Evolutionary conservation across 139 green algal genomes (phyloP), one percentile per base, ranked within the genome.

Genomic region (Desmodesmus armatus): DNA sequence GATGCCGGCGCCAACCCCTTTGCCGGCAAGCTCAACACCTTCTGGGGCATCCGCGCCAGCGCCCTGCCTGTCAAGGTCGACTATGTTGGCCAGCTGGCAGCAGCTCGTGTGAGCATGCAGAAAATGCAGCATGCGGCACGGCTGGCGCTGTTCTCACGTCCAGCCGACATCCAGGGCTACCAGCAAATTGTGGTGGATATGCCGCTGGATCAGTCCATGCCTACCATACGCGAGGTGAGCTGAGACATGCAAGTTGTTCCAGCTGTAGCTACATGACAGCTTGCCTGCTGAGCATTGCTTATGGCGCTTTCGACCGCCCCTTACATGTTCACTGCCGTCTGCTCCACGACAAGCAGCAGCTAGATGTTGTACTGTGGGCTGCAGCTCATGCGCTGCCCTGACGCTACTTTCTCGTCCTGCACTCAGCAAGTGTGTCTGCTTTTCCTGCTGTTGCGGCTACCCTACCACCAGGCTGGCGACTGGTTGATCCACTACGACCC

Each of bases 181-280:
- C 29, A 1, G 2, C 47, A 80, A n/a, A 44, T 80, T 5, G 73
- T 80, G 31, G 73, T 80, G 31, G 73, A 80, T 17, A 65, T 65
- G 47, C 73, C 73, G 1, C 47, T 80, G 25, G 17, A 66, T 31
- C n/a, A 31, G 19, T 11, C 39, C 44, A 43, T 67, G 2, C 73
- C 73, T 1, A 2, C 73, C 5, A 55, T 80, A 13, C 7, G 47
- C 15, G 73, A 80, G 73, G 44, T 78, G 40, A 11, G 71, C 2
- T 19, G 5, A 3, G 33, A 41, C 23, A 5, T 6, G 25, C 7
- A 39, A 39, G 31, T 40, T 11, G 25, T 25, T 69, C n/a, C 27
- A 17, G 60, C 23, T 39, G 27, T 13, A 7, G 7, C 47, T 69
- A n/a, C 60, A 69, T 21, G 3, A 5, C 60, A 37, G 37, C 47